Conservation (phyloP, 306 rosid species). For the Gastrolobium bilobum region DNA sequence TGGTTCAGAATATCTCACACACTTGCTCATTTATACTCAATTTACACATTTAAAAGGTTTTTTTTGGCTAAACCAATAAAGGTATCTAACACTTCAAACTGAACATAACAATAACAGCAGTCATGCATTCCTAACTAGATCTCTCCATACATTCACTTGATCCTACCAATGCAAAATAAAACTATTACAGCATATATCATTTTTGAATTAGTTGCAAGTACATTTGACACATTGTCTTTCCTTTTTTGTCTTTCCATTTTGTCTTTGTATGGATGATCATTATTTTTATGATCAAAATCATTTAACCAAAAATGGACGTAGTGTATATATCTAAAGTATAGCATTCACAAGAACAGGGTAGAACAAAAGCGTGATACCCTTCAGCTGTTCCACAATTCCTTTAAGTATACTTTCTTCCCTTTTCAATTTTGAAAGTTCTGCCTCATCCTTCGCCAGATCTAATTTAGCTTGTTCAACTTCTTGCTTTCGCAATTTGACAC, state of each 20-base stretch:
- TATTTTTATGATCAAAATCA: slow-evolving; percentile 32
- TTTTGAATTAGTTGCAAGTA: slow-evolving; percentile 18
- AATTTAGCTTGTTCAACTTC: slow-evolving; percentile 76
- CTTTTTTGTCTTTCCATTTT: slow-evolving; percentile 9
- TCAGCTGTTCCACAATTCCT: slow-evolving; percentile 83
- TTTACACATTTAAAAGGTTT: slow-evolving; percentile 14
- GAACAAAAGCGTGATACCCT: slow-evolving; percentile 62
- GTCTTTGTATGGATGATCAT: slow-evolving; percentile 1
- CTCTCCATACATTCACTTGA: slow-evolving; percentile 29
- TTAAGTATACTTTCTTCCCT: slow-evolving; percentile 77
- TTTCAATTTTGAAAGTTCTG: slow-evolving; percentile 75
- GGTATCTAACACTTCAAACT: slow-evolving; percentile 26
- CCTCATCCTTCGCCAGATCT: slow-evolving; percentile 72
- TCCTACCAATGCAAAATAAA: slow-evolving; percentile 38
- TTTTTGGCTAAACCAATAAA: slow-evolving; percentile 12
- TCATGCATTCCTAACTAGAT: slow-evolving; percentile 11
- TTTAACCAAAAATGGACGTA: slow-evolving; percentile 22
- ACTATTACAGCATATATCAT: slow-evolving; percentile 17
- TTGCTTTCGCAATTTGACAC: slow-evolving; percentile 69
- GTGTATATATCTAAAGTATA: slow-evolving; percentile 19
- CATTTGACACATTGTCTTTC: slow-evolving; percentile 11
- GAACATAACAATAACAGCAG: slow-evolving; percentile 22
- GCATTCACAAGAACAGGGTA: slow-evolving; percentile 39
- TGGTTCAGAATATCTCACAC: slow-evolving; percentile 36
- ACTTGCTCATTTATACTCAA: slow-evolving; percentile 21